A percentile compares a stretch with the other conserved stretches of the same genome.
These are phyloP conservation scores for Alternaria conjuncta DNA, from an alignment of 2,329 filamentous ascomycete genomes.

Conservation along the genomic window DNA sequence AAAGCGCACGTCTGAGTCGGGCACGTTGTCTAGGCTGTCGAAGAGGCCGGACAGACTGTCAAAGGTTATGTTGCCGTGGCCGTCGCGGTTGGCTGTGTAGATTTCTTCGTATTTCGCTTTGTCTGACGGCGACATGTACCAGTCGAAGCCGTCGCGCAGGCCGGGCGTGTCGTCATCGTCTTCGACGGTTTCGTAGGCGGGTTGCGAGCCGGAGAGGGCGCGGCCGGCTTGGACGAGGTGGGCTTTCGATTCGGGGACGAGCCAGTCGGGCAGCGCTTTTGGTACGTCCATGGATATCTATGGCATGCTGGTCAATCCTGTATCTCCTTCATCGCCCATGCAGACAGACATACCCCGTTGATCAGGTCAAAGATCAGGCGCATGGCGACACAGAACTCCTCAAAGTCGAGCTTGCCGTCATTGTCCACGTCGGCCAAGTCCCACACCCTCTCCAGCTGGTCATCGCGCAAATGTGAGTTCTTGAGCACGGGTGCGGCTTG, in stretches of 20 bases:
- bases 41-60: slow-evolving; percentile 82
- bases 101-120: slow-evolving; percentile 97
- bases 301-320: background rate
- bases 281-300: slow-evolving; percentile 88
- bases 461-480: slow-evolving; percentile 74
- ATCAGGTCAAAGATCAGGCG: slow-evolving; percentile 95
- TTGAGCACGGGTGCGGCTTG: slow-evolving; percentile 75
- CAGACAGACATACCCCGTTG: slow-evolving; percentile 72
- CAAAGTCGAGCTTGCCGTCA: slow-evolving; percentile 97
- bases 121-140: slow-evolving; percentile 96
- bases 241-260: slow-evolving; percentile 81
- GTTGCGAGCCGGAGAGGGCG: slow-evolving; percentile 73
- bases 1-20: slow-evolving; percentile 80
- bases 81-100: slow-evolving; percentile 89
- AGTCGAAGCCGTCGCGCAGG: slow-evolving; percentile 96
- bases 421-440: slow-evolving; percentile 96
- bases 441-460: slow-evolving; percentile 96
- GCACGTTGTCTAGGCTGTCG: slow-evolving; percentile 69
- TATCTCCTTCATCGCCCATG: background rate
- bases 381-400: slow-evolving; percentile 99
- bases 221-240: slow-evolving; percentile 51
- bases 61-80: slow-evolving; percentile 79
- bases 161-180: slow-evolving; percentile 79
- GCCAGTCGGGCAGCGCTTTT: slow-evolving; percentile 85
- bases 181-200: slow-evolving; percentile 84